Evolutionary conservation across 108 stramenopile species (phyloP).

Genomic region (Conticribra guillardii): DNA sequence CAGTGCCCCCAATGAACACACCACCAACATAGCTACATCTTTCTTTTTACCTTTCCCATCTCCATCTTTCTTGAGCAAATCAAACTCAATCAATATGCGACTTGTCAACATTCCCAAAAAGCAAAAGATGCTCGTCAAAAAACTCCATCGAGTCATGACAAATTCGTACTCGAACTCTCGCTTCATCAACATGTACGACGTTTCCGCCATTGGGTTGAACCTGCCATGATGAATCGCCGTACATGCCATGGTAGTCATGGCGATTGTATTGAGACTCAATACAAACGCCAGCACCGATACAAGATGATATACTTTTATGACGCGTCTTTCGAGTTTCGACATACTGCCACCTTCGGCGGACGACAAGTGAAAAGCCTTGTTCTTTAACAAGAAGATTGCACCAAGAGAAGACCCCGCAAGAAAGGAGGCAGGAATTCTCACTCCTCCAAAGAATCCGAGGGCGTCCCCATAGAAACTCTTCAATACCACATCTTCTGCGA

Average conservation of each 20-base stretch:
- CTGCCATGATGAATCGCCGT: constrained; percentile 20
- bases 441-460: constrained; percentile 19
- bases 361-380: background rate
- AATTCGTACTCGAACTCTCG: constrained; percentile 40
- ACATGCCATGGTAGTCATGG: constrained; percentile 11
- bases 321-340: constrained; percentile 22
- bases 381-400: constrained; percentile 32
- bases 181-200: constrained; percentile 29
- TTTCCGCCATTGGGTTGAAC: constrained; percentile 28
- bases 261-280: constrained; percentile 23
- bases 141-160: constrained; percentile 27
- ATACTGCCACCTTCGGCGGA: constrained; percentile 1
- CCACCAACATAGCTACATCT: constrained; percentile 25
- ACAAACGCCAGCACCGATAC: constrained; percentile 21
- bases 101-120: constrained; percentile 24
- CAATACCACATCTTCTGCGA: constrained; percentile 4
- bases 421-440: constrained; percentile 33
- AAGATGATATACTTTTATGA: constrained; percentile 27
- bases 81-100: constrained; percentile 35
- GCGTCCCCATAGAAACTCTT: constrained; percentile 15
- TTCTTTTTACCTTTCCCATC: background rate
- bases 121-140: constrained; percentile 21
- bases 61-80: constrained; percentile 5
- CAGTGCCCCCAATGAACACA: constrained; percentile 29
- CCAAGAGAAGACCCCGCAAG: constrained; percentile 32